Evolutionary conservation across 495 filamentous ascomycete genomes (phyloP), one percentile per base, ranked within the genome.

Genomic region (Xylaria palmicola): DNA sequence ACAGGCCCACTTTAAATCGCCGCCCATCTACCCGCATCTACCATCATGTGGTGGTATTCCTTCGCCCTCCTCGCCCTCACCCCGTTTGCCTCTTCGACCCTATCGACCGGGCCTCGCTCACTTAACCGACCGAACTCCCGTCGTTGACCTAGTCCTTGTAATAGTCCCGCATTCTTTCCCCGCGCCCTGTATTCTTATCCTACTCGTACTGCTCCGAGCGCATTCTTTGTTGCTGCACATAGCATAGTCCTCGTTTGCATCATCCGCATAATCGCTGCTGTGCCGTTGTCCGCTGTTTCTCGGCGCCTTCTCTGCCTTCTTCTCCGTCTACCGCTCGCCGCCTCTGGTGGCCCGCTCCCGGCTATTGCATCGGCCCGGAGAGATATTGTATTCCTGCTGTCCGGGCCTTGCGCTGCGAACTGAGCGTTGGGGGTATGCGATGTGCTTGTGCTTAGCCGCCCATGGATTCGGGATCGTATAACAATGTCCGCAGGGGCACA

Each of bases 381-480:
- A 30, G 3, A 29, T 32, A 19, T 56, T 48, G n/a, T n/a, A n/a
- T n/a, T 44, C 2, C 4, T 41, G n/a, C 13, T 24, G 26, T 17
- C 44, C 47, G 9, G 22, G 20, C 13, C 13, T n/a, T 19, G 17
- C 48, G 15, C 10, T 24, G 7, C 27, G 27, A 26, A 27, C 48
- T 17, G 57, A 24, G 39, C 44, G n/a, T 15, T 32, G 3, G 8
- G 41, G 22, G 17, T 24, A 51, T 60, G 57, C 12, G 43, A 43
- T 52, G 36, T 17, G 56, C 45, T 26, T 43, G 47, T 36, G 26
- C 24, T 20, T 60, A 60, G 59, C 47, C 50, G 22, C 19, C 62
- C 52, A 72, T 72, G 69, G 68, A 69, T 55, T 68, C 68, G 41
- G 69, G 69, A 51, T 57, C 69, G 15, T 72, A 72, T 43, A 72